Evolutionary conservation across 2,329 filamentous ascomycete genomes (phyloP), one percentile per base, ranked within the genome.

Genomic region (Hypoxylon sp.): DNA sequence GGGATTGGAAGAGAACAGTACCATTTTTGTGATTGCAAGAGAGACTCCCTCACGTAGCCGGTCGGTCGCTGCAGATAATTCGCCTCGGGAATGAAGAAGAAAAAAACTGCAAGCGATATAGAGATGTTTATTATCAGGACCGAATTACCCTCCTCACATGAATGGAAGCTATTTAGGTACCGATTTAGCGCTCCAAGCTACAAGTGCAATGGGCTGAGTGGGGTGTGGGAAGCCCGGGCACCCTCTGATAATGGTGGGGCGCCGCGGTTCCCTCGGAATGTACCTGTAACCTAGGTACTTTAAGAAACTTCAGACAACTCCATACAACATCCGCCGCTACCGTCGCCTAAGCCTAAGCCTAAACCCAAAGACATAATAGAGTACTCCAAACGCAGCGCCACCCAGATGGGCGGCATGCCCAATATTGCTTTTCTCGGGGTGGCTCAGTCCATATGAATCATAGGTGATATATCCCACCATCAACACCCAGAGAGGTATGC

Each of bases 1-100:
- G 25, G 25, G 2, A 31, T 7, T 11, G 14, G 13, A 35, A 50
- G 48, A 11, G 11, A 10, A 17, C 31, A 31, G n/a, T 71, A 71
- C 69, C 69, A 72, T 72, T 57, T 27, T 67, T 31, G 22, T 46
- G 7, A 27, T 22, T 62, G 20, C 30, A 17, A 53, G 30, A 17
- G 30, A 35, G n/a, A 35, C n/a, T 53, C 30, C 20, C 40, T 44
- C 4, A 17, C 40, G 40, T 22, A 44, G 20, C 40, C 8, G 20
- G 17, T 22, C 13, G 40, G 8, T 22, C 40, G 17, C 20, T 7
- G 11, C 8, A 20, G 17, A 44, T 8, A 11, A 8, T 20, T 44
- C 40, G 40, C 17, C 40, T 44, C 10, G 17, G 17, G 20, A 10
- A 22, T 11, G 40, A 22, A 20, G 20, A 20, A 20, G 20, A 20